Conservation (phyloP, 73 alveolate genomes). For the Loxodes magnus region DNA sequence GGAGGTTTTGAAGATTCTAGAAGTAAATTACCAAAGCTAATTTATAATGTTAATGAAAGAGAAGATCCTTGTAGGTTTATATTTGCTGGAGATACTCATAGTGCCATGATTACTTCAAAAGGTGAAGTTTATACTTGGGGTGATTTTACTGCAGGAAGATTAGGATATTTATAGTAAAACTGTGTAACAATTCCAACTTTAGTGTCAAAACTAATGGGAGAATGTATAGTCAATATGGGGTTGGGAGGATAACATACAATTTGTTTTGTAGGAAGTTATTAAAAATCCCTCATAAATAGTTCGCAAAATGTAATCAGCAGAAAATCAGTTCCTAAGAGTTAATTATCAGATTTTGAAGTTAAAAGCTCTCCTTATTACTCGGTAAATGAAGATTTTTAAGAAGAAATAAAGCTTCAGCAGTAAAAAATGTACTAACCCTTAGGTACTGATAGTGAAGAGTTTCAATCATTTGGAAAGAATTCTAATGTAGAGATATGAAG, state of each 20-base stretch:
- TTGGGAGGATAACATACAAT: slow-evolving; percentile 10
- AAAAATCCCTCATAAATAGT: not conserved
- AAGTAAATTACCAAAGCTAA: slow-evolving; percentile 2
- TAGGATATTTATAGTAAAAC: not conserved
- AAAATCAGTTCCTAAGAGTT: not conserved
- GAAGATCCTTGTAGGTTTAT: not conserved
- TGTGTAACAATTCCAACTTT: slow-evolving; percentile 2
- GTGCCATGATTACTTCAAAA: slow-evolving; percentile 5
- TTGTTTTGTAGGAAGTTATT: slow-evolving; percentile 1
- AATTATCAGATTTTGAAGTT: too few species aligned
- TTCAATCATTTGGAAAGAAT: too few species aligned
- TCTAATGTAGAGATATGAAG: too few species aligned
- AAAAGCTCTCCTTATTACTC: too few species aligned
- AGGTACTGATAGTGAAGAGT: too few species aligned
- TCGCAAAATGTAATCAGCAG: not conserved
- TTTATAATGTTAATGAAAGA: slow-evolving; percentile 1
- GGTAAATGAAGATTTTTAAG: too few species aligned
- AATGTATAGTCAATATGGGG: slow-evolving; percentile 1
- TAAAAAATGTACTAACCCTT: too few species aligned
- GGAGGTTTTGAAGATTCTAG: slow-evolving; percentile 20
- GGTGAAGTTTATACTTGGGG: slow-evolving; percentile 20
- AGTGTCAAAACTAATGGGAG: slow-evolving; percentile 7
- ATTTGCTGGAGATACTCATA: slow-evolving; percentile 14
- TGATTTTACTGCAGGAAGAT: slow-evolving; percentile 7
- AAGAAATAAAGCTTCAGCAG: too few species aligned